These are phyloP conservation scores for Aspergillus viridinutans DNA, from an alignment of 2,329 filamentous ascomycete species.

Conservation along the genomic window DNA sequence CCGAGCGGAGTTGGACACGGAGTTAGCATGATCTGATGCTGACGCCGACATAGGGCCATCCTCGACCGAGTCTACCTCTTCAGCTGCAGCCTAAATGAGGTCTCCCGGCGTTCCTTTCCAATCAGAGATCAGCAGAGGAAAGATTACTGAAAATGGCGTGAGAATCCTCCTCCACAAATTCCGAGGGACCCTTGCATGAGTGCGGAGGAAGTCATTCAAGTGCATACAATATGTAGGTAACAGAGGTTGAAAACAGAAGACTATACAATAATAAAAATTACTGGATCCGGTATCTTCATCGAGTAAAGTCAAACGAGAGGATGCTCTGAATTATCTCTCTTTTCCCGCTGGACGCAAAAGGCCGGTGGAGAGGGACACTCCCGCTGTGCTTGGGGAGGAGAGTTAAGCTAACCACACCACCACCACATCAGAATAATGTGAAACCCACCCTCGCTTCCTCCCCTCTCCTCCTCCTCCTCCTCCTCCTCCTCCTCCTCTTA, in stretches of 20 bases:
- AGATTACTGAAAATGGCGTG: neutral
- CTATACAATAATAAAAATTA: neutral
- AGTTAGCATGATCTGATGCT: neutral
- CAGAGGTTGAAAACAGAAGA: neutral
- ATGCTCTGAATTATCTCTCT: neutral
- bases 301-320: neutral
- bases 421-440: too few relatives aligned
- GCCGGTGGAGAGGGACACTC: neutral
- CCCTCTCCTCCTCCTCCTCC: too few relatives aligned
- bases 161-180: neutral
- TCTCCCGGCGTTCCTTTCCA: neutral
- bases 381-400: constrained; percentile 1
- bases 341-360: neutral
- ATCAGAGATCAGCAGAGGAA: neutral
- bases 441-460: constrained; percentile 3
- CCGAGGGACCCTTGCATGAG: neutral
- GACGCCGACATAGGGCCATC: neutral
- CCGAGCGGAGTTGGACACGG: neutral
- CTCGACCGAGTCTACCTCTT: neutral
- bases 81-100: neutral
- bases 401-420: too few relatives aligned
- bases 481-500: constrained; percentile 10
- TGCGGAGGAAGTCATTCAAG: neutral
- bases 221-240: neutral
- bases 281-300: too few relatives aligned